Percentiles rank a stretch among this genome's conserved stretches.
These are phyloP conservation scores for Botrytis hyacinthi DNA, from an alignment of 2,329 filamentous ascomycete species.

Conservation along the genomic window DNA sequence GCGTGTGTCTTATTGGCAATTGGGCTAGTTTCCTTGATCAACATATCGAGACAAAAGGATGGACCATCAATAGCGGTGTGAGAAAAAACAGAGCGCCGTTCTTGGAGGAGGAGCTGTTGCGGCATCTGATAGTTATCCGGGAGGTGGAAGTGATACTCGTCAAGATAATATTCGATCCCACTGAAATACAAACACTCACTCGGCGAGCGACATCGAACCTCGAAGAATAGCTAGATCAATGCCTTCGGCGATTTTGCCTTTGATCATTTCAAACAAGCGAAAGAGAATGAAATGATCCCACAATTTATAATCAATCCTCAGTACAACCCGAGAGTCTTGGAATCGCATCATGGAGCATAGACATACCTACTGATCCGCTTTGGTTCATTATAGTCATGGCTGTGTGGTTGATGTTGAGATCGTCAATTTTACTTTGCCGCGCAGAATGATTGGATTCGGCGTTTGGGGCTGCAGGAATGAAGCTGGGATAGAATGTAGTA, in stretches of 20 bases:
- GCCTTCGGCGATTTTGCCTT: background rate
- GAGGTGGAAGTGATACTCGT: background rate
- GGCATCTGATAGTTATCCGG: background rate
- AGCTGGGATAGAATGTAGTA: background rate
- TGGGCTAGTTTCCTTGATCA: background rate
- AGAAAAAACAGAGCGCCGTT: background rate
- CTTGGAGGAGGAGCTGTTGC: background rate
- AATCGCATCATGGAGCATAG: background rate
- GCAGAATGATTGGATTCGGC: background rate
- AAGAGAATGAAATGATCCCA: background rate
- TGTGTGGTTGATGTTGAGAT: background rate
- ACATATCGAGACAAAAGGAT: background rate
- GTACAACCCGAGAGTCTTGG: background rate
- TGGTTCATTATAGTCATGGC: background rate
- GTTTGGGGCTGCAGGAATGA: background rate
- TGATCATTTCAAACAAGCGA: background rate
- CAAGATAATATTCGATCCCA: background rate
- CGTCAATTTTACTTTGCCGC: background rate
- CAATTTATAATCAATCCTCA: background rate
- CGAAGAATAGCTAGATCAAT: background rate
- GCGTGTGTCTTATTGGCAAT: background rate
- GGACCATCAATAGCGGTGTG: background rate
- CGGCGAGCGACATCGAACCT: background rate
- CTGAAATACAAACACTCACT: background rate
- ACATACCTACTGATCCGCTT: background rate